phyloP scores from a whole-genome alignment of 192 early-diverging fungal species.

The Mortierella antarctica region DNA sequence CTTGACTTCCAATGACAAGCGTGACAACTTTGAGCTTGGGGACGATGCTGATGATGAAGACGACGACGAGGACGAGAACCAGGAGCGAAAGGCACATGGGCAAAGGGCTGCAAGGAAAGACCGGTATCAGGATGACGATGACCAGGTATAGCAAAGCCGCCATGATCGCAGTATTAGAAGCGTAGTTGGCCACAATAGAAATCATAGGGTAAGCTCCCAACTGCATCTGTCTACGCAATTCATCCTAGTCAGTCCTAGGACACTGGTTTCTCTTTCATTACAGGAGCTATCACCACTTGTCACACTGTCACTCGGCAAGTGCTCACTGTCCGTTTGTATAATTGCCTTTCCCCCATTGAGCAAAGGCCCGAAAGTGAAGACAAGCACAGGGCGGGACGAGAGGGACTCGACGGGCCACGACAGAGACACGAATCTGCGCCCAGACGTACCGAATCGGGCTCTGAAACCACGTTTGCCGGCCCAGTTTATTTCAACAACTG shows the following conservation, averaged over 20 bases:
- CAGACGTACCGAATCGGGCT: too few relatives aligned
- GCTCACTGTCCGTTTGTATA: not conserved
- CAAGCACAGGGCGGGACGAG: not conserved
- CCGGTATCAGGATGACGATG: slow-evolving; percentile 2
- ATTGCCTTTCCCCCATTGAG: not conserved
- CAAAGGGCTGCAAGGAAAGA: not conserved
- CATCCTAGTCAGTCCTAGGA: too few relatives aligned
- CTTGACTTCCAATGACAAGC: slow-evolving; percentile 18
- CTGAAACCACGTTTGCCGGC: too few relatives aligned
- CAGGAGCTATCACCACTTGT: not conserved
- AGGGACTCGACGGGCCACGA: too few relatives aligned
- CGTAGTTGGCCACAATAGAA: too few relatives aligned
- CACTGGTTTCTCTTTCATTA: not conserved
- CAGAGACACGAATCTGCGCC: too few relatives aligned
- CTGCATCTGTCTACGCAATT: too few relatives aligned
- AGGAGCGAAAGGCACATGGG: not conserved
- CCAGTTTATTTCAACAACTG: too few relatives aligned
- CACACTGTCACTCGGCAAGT: not conserved
- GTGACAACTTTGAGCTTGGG: slow-evolving; percentile 22
- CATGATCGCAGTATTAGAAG: not conserved
- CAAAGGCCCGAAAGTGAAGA: not conserved
- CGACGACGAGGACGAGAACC: not conserved
- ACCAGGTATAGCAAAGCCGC: not conserved
- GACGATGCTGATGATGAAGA: slow-evolving; percentile 32
- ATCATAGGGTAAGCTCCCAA: too few relatives aligned